Evolutionary conservation across 208 protist species (phyloP).

Genomic region (Leishmania turanica): DNA sequence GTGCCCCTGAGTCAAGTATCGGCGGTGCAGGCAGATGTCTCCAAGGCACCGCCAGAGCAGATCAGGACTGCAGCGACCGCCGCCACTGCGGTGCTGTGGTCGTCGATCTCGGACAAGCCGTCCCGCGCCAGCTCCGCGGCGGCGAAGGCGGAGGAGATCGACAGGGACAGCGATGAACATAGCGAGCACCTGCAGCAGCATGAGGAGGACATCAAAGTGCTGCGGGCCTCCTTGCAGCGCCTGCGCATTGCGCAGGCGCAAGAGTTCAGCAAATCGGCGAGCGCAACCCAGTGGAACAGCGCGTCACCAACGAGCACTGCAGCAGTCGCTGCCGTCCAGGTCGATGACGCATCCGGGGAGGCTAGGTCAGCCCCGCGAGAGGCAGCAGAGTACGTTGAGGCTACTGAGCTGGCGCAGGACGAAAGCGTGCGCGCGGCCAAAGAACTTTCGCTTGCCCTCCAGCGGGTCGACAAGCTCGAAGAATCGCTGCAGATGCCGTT

Average conservation of each 20-base stretch:
- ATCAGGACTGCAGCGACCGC: background rate
- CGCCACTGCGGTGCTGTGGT: background rate
- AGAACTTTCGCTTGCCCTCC: constrained; percentile 19
- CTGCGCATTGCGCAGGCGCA: constrained; percentile 14
- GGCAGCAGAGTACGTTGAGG: constrained; percentile 19
- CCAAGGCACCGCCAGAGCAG: background rate
- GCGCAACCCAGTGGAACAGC: background rate
- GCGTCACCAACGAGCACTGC: no score
- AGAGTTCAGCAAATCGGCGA: background rate
- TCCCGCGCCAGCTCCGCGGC: background rate
- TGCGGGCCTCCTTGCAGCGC: constrained; percentile 17
- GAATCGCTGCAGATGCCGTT: constrained; percentile 15
- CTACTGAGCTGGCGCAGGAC: constrained; percentile 34
- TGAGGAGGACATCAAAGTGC: constrained; percentile 12
- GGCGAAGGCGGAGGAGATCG: constrained; percentile 18
- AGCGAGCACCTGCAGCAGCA: constrained; percentile 6
- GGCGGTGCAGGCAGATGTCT: background rate
- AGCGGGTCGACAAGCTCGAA: constrained; percentile 9
- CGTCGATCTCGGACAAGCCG: background rate
- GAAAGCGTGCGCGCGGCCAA: constrained; percentile 26
- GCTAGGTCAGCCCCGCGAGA: constrained; percentile 14
- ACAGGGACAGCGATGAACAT: background rate
- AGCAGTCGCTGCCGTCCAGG: background rate
- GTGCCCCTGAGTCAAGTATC: background rate
- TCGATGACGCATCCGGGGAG: background rate